phyloP scores from a whole-genome alignment of 1,139 yeast genomes.

The Candida gigantensis region DNA sequence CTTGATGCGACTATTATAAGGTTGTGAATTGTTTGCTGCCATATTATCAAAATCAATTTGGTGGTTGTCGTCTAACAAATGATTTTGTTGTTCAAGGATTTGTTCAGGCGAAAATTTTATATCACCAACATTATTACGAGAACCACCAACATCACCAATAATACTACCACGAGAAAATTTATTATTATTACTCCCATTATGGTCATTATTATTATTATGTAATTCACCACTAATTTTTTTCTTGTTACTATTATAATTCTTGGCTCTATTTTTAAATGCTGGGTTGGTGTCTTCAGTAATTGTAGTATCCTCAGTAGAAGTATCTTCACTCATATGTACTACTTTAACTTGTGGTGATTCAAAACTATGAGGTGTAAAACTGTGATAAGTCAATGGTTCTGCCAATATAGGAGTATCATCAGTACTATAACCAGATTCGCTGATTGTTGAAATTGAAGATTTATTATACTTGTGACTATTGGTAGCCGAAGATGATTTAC shows the following conservation, averaged over 20 bases:
- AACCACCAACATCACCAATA: not conserved
- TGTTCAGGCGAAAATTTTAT: not conserved
- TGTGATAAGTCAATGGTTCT: conserved; percentile 28
- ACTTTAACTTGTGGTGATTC: conserved; percentile 17
- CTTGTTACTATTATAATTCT: not conserved
- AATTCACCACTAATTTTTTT: not conserved
- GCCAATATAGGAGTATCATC: conserved; percentile 28
- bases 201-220: too few relatives aligned
- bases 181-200: too few relatives aligned
- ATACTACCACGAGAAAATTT: not conserved
- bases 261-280: not conserved
- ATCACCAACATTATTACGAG: not conserved
- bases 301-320: not conserved
- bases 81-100: not conserved
- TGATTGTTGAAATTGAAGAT: conserved; percentile 19
- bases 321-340: conserved; percentile 11
- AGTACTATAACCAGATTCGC: conserved; percentile 22
- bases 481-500: conserved; percentile 3
- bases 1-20: conserved; percentile 8
- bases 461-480: conserved; percentile 14
- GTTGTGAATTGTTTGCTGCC: conserved; percentile 4
- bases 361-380: conserved; percentile 17
- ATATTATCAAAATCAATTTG: not conserved
- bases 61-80: not conserved
- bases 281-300: conserved; percentile 2